Percentiles rank a stretch among this genome's conserved stretches.
phyloP scores from a whole-genome alignment of 371 early-diverging fungal species.

The Phascolomyces articulosus region DNA sequence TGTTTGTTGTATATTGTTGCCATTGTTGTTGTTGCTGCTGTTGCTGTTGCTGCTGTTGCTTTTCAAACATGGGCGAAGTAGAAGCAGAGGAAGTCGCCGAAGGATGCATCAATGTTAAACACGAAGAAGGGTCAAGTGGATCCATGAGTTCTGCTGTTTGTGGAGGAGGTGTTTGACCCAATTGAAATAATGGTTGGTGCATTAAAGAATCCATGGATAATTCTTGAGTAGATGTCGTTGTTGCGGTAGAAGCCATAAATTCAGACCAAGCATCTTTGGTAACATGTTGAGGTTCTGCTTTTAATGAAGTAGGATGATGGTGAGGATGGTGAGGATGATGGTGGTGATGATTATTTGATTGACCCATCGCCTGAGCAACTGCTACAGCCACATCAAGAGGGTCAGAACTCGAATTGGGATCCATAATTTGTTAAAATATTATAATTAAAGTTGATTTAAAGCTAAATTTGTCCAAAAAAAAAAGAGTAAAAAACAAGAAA shows the following conservation, averaged over 20 bases:
- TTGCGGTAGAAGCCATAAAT: constrained; percentile 5
- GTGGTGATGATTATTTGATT: background rate
- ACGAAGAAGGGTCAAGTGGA: constrained; percentile 14
- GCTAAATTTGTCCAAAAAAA: background rate
- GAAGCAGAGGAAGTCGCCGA: background rate
- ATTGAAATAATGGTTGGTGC: constrained; percentile 12
- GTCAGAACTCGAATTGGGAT: constrained; percentile 17
- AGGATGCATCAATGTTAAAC: constrained; percentile 11
- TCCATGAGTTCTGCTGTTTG: constrained; percentile 9
- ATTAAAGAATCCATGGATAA: constrained; percentile 1
- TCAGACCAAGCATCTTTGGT: background rate
- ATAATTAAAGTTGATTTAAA: background rate
- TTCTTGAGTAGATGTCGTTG: background rate
- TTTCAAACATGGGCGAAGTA: background rate
- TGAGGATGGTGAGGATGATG: background rate
- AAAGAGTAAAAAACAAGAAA: constrained; percentile 6
- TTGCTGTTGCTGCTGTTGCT: background rate
- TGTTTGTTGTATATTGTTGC: too few relatives aligned
- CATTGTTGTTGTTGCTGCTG: background rate
- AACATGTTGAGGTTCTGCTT: background rate
- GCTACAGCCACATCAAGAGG: constrained; percentile 23
- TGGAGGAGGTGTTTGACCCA: constrained; percentile 12
- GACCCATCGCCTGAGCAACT: constrained; percentile 24
- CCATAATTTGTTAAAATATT: too few relatives aligned
- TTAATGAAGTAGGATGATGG: background rate